Evolutionary conservation across 768 basidiomycete species (phyloP).

Genomic region (Pleurotus tuber-regium): DNA sequence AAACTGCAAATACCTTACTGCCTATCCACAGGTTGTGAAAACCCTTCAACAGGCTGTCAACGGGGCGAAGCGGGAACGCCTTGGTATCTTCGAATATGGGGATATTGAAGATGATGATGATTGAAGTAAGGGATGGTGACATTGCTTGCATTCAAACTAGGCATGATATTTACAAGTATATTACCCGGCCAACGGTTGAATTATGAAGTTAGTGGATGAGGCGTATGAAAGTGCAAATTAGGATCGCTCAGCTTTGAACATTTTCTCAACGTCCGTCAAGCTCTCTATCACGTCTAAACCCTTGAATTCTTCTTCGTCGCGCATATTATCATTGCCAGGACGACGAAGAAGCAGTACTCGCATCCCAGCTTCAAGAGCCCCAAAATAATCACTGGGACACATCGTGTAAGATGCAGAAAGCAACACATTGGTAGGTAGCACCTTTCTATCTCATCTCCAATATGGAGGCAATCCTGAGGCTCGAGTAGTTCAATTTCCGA

Average conservation of each 20-base stretch:
- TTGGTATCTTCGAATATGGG: slow-evolving; percentile 91
- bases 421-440: too few species aligned
- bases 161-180: too few species aligned
- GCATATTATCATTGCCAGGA: slow-evolving; percentile 40
- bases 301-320: slow-evolving; percentile 31
- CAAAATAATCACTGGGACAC: slow-evolving; percentile 60
- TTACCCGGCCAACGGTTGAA: too few species aligned
- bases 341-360: slow-evolving; percentile 57
- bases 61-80: slow-evolving; percentile 70
- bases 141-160: too few species aligned
- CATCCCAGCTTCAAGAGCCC: slow-evolving; percentile 55
- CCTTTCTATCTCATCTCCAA: slow-evolving; percentile 75
- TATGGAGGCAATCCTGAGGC: slow-evolving; percentile 54
- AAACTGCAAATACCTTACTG: slow-evolving; percentile 65
- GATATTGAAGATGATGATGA: slow-evolving; percentile 84
- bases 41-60: slow-evolving; percentile 59
- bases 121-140: too few species aligned
- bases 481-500: slow-evolving; percentile 22
- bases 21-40: slow-evolving; percentile 68
- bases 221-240: too few species aligned
- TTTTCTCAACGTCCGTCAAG: background rate
- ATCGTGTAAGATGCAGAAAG: too few species aligned
- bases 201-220: too few species aligned
- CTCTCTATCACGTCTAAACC: background rate
- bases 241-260: too few species aligned